phyloP scores from a whole-genome alignment of 768 basidiomycete species.

The Amanita muscaria region DNA sequence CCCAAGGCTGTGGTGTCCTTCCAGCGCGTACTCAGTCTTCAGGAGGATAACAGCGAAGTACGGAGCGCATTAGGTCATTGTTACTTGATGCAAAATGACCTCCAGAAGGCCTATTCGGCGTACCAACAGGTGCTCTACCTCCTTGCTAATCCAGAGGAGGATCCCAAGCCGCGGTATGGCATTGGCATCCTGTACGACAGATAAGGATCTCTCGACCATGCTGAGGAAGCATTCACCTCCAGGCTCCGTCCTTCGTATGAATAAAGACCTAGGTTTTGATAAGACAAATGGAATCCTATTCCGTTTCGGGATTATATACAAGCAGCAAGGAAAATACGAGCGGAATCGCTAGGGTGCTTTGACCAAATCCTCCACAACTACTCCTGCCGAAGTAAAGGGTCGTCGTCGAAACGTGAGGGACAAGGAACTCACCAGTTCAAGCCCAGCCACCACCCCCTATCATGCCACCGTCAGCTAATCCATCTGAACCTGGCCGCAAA shows the following conservation, averaged over 20 bases:
- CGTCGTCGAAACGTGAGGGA: conserved; percentile 38
- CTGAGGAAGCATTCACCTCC: conserved; percentile 97
- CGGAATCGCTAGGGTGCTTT: conserved; percentile 85
- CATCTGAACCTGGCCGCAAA: conserved; percentile 12
- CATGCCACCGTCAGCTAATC: no score
- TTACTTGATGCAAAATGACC: conserved; percentile 98
- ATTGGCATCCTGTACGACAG: conserved; percentile 99
- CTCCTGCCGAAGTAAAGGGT: conserved; percentile 30
- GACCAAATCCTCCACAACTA: conserved; percentile 86
- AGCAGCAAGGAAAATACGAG: conserved; percentile 94
- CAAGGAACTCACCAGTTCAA: no score
- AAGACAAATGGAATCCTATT: conserved; percentile 99
- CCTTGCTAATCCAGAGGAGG: conserved; percentile 89
- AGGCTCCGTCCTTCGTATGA: conserved; percentile 94
- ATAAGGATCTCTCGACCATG: conserved; percentile 96
- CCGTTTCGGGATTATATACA: conserved; percentile 97
- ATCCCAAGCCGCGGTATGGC: conserved; percentile 98
- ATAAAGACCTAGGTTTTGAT: conserved; percentile 88
- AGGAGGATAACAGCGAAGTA: conserved; percentile 96
- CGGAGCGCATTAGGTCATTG: conserved; percentile 99
- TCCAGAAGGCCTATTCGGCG: conserved; percentile 96
- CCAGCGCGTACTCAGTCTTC: conserved; percentile 80
- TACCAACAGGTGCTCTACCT: conserved; percentile 98
- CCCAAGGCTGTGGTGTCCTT: conserved; percentile 97
- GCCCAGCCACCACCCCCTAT: no score